phyloP scores from a whole-genome alignment of 78 protist genomes.

The Neovahlkampfia damariscottae region DNA sequence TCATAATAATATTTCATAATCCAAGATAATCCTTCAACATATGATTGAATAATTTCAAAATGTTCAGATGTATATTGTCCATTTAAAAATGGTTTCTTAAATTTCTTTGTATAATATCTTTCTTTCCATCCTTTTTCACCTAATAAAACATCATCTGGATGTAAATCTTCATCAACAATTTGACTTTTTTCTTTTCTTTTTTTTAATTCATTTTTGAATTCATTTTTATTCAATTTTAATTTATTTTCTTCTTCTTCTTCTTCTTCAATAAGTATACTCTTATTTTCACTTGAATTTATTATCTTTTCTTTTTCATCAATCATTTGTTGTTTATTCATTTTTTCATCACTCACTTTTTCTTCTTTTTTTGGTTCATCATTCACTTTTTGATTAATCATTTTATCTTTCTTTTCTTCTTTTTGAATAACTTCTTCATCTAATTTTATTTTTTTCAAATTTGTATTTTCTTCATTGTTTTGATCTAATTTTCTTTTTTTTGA shows the following conservation, averaged over 20 bases:
- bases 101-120: slow-evolving; percentile 55
- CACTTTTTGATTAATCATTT: no score
- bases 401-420: no score
- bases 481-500: no score
- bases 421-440: no score
- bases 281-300: background rate
- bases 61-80: background rate
- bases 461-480: no score
- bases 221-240: background rate
- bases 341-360: no score
- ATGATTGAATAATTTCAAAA: slow-evolving; percentile 17
- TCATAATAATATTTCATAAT: slow-evolving; percentile 77
- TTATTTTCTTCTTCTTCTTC: background rate
- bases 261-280: background rate
- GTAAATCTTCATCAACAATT: background rate
- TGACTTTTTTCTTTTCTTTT: background rate
- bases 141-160: slow-evolving; percentile 34
- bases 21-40: slow-evolving; percentile 68
- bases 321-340: no score
- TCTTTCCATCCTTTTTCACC: slow-evolving; percentile 75
- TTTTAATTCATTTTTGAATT: background rate
- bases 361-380: no score
- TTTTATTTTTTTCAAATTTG: no score
- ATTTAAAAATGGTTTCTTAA: background rate
- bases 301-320: background rate